Evolutionary conservation across 805 yeast species (phyloP), one percentile per base, ranked within the genome.

Genomic region (Saccharomycopsis oosterbeekiorum): DNA sequence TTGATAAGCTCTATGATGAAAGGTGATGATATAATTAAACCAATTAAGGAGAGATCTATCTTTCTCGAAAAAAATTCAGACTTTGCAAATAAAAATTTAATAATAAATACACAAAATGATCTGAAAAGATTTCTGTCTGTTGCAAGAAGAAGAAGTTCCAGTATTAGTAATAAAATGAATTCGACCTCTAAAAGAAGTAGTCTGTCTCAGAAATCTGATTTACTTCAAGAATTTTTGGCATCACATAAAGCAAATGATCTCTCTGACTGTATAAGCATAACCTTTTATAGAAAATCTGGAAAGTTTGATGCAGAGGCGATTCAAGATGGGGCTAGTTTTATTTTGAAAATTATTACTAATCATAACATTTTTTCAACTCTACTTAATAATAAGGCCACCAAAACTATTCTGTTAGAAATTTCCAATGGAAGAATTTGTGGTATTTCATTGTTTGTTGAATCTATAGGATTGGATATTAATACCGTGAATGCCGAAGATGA

Each of bases 341-440:
- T 29, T 8, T 15, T 47, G 21, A 47, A 47, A 26, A 47, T 47
- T 47, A 58, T 29, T 19, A 34, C 42, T n/a, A 37, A 55, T 17
- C 17, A 34, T 12, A 57, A 43, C 9, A 57, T 51, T 47, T 36
- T 24, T 11, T 19, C 53, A 53, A 19, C 40, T 24, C 21, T 56
- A 34, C 36, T 29, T 14, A 36, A 47, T 17, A 59, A 61, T 19
- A 55, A 47, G 21, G 24, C n/a, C 6, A 47, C 34, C 34, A 60
- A 58, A 29, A 55, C 19, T 6, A 37, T 62, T 12, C 53, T 56
- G 21, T n/a, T 62, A 6, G 58, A 57, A 26, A 57, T 62, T 50
- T 50, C 55, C 36, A 57, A 62, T 40, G 65, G 65, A 8, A 29
- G 36, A 21, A 39, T 62, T 5, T 55, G 51, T 11, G 54, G 54